Base-by-base conservation (phyloP, 257 asterid species). In the Ophiorrhiza pumila region DNA sequence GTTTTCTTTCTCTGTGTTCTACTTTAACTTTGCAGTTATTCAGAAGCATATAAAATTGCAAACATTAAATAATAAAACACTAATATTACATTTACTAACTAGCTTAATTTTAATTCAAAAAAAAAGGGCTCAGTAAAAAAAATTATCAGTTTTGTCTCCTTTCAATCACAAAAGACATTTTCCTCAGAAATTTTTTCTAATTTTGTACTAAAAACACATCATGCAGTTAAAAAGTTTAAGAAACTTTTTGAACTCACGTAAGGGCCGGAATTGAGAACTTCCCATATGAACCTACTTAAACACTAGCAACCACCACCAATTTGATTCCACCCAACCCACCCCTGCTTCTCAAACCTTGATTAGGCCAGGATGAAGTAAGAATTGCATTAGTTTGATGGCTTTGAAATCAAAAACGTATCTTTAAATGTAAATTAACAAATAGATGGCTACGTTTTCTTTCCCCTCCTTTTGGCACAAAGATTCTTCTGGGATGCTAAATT, bases 391-490 rank as follows among this genome's bases (percentile, higher is more conserved):
- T 61, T 35, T 18, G 27, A 17, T 2, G 43, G 18, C 45, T 10
- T 47, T 14, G 49, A 43, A n/a, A n/a, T n/a, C n/a, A n/a, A n/a
- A n/a, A n/a, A n/a, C n/a, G 13, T 55, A 70, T 70, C 55, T 42
- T 29, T 11, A 7, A 20, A 32, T 2, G 29, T 25, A 29, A 27
- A 52, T 31, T 68, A 64, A 11, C 60, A 52, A 45, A 31, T 14
- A 32, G 31, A n/a, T n/a, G n/a, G n/a, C n/a, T n/a, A n/a, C n/a
- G n/a, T n/a, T n/a, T 35, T 27, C 9, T 20, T 20, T n/a, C 27
- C 27, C 37, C 15, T 31, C 66, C 22, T 39, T 39, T 45, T 4
- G 52, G 31, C 23, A 22, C 55, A 52, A 64, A 64, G 17, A 50
- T 27, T 32, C 47, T 32, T n/a, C 32, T 2, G 53, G 41, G 22